Base-by-base conservation (phyloP, 2,329 filamentous ascomycete genomes). In the Ophiostoma perfectum region DNA sequence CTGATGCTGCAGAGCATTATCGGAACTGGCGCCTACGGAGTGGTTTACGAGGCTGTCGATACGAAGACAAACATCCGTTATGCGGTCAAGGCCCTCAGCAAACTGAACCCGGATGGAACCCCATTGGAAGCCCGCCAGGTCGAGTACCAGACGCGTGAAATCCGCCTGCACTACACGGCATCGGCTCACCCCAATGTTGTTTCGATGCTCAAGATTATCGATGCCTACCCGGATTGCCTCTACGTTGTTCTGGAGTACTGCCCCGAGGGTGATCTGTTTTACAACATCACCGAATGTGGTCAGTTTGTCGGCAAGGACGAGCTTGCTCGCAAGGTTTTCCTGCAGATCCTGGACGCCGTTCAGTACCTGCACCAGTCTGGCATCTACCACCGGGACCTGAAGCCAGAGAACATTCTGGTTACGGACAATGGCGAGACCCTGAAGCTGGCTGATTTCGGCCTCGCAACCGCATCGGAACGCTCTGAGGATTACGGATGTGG, bases 211-310 rank as follows among this genome's bases (percentile, higher is more conserved):
- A 93, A 95, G 83, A 97, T 98, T 76, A 87, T 98, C 82, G 92
- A 97, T 79, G 92, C 96, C 79, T 90, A 91, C 75, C 83, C 86
- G 70, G 93, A 97, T 78, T 97, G 93, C 84, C 96, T 93, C 72
- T 98, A 92, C 80, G 94, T 98, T 74, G 90, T 99, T 73, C 86
- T 99, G 78, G 95, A 99, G 79, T 98, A 93, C 79, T 98, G 94
- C 81, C 92, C 93, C 6, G 95, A 98, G 78, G 95, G 95, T 76
- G 95, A 99, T 78, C 81, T 99, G 72, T 99, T 99, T 81, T 90
- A 91, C 78, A 97, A 96, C 81, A 99, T 99, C 80, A 98, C 95
- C 71, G 94, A 98, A 80, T 88, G 91, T 75, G 91, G 93, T 77
- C 91, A 92, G 78, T 99, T 96, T 78, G 89, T 97, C 75, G 91